Conservation (phyloP, 2,329 filamentous ascomycete genomes). For the Leptodontidium sp. region DNA sequence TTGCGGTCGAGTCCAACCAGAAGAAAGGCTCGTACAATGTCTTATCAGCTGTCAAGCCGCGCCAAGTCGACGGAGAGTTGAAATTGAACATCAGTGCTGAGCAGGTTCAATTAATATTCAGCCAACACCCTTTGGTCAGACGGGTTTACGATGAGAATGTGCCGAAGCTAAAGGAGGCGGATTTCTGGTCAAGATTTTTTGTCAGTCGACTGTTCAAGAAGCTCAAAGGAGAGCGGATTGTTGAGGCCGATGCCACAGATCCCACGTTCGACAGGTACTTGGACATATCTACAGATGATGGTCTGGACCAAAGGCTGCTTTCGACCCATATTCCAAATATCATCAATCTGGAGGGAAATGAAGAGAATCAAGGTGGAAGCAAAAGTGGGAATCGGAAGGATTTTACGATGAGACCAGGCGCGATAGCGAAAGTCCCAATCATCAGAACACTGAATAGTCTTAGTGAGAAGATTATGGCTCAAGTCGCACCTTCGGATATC, state of each 20-base stretch:
- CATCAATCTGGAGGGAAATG: constrained; percentile 92
- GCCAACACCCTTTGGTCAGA: constrained; percentile 89
- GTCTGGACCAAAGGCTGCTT: constrained; percentile 61
- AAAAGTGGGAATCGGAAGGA: constrained; percentile 86
- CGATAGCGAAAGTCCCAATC: constrained; percentile 82
- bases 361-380: constrained; percentile 89
- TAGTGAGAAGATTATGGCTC: constrained; percentile 91
- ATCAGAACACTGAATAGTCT: constrained; percentile 88
- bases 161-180: constrained; percentile 77
- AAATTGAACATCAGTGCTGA: constrained; percentile 89
- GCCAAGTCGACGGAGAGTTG: constrained; percentile 75
- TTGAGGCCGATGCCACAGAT: constrained; percentile 79
- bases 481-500: constrained; percentile 81
- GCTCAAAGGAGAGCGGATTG: constrained; percentile 86
- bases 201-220: constrained; percentile 90
- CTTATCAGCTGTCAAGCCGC: constrained; percentile 85
- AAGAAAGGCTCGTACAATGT: constrained; percentile 93
- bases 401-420: constrained; percentile 83
- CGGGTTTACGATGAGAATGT: constrained; percentile 94
- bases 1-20: constrained; percentile 89
- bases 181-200: constrained; percentile 96
- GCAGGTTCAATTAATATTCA: constrained; percentile 92
- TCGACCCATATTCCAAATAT: constrained; percentile 81
- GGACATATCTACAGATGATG: constrained; percentile 70
- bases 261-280: constrained; percentile 87